phyloP scores from a whole-genome alignment of 768 basidiomycete genomes.

The Vishniacozyma victoriae region DNA sequence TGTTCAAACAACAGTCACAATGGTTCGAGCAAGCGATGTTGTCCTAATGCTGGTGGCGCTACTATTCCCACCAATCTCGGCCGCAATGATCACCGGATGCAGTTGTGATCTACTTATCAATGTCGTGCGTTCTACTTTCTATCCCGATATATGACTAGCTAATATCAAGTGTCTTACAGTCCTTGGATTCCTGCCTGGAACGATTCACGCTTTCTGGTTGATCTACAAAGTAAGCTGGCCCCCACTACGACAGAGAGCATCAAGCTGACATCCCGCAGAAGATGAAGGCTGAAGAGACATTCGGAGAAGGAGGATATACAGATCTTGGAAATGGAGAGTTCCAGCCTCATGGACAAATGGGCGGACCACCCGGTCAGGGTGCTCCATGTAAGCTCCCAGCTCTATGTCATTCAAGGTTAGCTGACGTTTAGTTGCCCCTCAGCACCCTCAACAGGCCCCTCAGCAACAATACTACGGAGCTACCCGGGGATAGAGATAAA shows the following conservation, averaged over 20 bases:
- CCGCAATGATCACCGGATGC: conserved; percentile 40
- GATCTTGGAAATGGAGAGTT: conserved; percentile 43
- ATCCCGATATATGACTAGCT: background rate
- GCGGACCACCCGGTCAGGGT: background rate
- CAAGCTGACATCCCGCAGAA: conserved; percentile 10
- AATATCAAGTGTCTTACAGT: conserved; percentile 1
- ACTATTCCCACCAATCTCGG: conserved; percentile 40
- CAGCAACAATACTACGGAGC: conserved; percentile 27
- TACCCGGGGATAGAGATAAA: too few relatives aligned
- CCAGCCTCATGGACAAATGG: conserved; percentile 15
- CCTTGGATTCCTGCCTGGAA: too few relatives aligned
- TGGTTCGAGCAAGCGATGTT: conserved; percentile 40
- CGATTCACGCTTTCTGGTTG: conserved; percentile 43
- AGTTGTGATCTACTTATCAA: conserved; percentile 38
- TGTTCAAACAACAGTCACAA: conserved; percentile 10
- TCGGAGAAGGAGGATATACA: conserved; percentile 31
- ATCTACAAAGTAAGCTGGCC: conserved; percentile 22
- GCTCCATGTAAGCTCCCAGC: conserved; percentile 5
- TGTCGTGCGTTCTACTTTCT: conserved; percentile 1
- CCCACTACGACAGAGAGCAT: background rate
- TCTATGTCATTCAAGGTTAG: background rate
- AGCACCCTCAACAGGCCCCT: conserved; percentile 3
- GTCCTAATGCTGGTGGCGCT: conserved; percentile 45
- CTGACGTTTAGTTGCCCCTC: background rate
- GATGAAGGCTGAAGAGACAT: conserved; percentile 41